Evolutionary conservation across 2,329 filamentous ascomycete species (phyloP).

Genomic region (Xylariales sp.): DNA sequence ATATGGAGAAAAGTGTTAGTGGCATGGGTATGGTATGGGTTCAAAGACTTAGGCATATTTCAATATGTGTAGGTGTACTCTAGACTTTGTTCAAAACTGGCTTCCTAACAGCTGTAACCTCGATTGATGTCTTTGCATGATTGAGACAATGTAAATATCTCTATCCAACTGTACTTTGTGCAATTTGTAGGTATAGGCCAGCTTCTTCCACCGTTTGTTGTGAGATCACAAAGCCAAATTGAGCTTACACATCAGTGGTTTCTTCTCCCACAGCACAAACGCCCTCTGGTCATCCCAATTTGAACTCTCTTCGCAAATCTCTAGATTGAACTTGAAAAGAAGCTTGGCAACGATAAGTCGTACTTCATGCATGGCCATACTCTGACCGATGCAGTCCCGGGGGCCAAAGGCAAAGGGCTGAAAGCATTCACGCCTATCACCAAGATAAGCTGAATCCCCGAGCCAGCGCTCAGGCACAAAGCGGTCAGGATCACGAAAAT

Average conservation of each 20-base stretch:
- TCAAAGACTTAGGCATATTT: too few species aligned
- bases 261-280: not conserved
- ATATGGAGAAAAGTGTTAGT: too few species aligned
- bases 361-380: constrained; percentile 29
- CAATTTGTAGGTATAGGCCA: too few species aligned
- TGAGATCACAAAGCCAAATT: too few species aligned
- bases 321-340: constrained; percentile 28
- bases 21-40: too few species aligned
- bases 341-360: constrained; percentile 29
- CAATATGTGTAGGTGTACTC: too few species aligned
- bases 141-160: too few species aligned
- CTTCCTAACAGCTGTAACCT: too few species aligned
- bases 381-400: constrained; percentile 11
- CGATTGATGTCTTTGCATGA: too few species aligned
- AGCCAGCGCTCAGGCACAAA: not conserved
- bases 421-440: constrained; percentile 2
- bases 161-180: too few species aligned
- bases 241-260: not conserved
- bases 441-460: not conserved
- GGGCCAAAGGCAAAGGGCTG: constrained; percentile 12
- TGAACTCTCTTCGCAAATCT: constrained; percentile 6
- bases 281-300: not conserved
- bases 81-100: too few species aligned
- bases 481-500: not conserved
- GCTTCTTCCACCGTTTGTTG: too few species aligned